These are phyloP conservation scores for Aciculosporium take DNA, from an alignment of 2,329 filamentous ascomycete species.

Conservation along the genomic window DNA sequence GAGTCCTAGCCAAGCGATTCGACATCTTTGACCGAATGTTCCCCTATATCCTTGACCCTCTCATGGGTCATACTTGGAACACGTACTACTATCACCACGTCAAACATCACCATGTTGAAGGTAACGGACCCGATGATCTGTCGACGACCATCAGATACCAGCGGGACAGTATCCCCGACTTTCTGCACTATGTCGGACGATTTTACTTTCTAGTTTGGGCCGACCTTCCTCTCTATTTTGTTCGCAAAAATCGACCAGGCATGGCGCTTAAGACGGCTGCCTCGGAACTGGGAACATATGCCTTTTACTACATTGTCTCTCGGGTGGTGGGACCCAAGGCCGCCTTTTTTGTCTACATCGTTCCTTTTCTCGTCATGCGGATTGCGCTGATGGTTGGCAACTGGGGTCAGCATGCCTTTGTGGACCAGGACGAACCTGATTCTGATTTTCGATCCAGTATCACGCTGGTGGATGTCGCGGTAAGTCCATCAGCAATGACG, in stretches of 20 bases:
- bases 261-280: constrained; percentile 41
- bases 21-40: constrained; percentile 48
- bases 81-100: constrained; percentile 77
- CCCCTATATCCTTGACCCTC: constrained; percentile 58
- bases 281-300: constrained; percentile 48
- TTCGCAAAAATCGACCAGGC: constrained; percentile 41
- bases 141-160: constrained; percentile 66
- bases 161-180: constrained; percentile 51
- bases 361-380: constrained; percentile 53
- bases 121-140: constrained; percentile 62
- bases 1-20: constrained; percentile 44
- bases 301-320: constrained; percentile 32
- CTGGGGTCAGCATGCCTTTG: constrained; percentile 73
- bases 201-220: constrained; percentile 64
- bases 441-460: constrained; percentile 70
- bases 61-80: constrained; percentile 78
- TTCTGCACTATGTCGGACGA: constrained; percentile 56
- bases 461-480: constrained; percentile 63
- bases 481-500: constrained; percentile 26
- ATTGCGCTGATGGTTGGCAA: constrained; percentile 69
- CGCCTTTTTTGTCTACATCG: constrained; percentile 48
- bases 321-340: constrained; percentile 38
- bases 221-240: constrained; percentile 62
- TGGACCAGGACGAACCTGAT: constrained; percentile 59
- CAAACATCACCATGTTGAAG: constrained; percentile 74